Evolutionary conservation across 495 filamentous ascomycete species (phyloP).

Genomic region (Penicillium diatomitis): DNA sequence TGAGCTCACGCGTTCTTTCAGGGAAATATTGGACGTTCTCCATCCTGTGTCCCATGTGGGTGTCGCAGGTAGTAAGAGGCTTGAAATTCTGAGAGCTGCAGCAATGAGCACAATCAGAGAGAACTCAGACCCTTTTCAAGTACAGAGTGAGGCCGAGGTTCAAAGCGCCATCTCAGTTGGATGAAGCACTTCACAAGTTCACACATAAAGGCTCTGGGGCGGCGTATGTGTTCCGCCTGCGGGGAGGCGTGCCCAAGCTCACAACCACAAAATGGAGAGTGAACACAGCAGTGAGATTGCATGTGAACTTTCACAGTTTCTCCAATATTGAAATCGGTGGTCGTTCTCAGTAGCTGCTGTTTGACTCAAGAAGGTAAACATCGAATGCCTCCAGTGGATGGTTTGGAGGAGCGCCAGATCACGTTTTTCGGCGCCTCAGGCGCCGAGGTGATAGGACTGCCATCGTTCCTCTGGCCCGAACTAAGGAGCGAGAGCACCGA

Average conservation of each 20-base stretch:
- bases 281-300: too few species aligned
- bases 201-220: too few species aligned
- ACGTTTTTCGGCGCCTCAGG: constrained; percentile 11
- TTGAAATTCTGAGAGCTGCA: neutral
- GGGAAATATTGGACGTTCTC: neutral
- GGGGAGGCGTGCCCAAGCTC: neutral
- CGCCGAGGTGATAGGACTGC: neutral
- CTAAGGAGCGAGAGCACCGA: too few species aligned
- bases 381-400: neutral
- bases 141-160: neutral
- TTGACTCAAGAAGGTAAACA: neutral
- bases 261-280: too few species aligned
- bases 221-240: constrained; percentile 4
- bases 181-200: too few species aligned
- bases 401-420: constrained; percentile 7
- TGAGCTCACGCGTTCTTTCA: neutral
- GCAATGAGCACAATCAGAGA: too few species aligned
- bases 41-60: neutral
- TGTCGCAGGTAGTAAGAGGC: neutral
- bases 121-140: neutral
- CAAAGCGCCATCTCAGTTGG: too few species aligned
- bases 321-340: too few species aligned
- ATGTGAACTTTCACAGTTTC: too few species aligned
- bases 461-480: neutral
- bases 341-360: neutral